Evolutionary conservation across 805 yeast genomes (phyloP).

Genomic region (Barnettozyma pratensis): DNA sequence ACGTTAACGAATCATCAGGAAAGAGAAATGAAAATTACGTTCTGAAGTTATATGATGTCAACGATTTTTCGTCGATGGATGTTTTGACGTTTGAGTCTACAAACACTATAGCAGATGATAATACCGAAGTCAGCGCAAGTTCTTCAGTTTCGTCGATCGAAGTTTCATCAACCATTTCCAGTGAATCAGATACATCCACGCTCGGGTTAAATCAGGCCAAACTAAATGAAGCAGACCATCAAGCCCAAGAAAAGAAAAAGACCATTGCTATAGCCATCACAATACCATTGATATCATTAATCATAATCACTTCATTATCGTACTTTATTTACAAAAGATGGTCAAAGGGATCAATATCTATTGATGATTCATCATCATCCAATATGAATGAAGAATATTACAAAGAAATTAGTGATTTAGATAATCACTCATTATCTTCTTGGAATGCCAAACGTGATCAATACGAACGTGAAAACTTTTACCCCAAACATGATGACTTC

Average conservation of each 20-base stretch:
- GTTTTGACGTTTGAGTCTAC: background rate
- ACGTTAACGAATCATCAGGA: constrained; percentile 23
- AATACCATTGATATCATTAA: constrained; percentile 15
- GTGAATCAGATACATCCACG: background rate
- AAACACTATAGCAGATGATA: background rate
- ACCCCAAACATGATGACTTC: background rate
- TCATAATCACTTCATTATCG: constrained; percentile 9
- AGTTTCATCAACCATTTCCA: background rate
- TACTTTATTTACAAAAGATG: constrained; percentile 14
- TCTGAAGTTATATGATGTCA: constrained; percentile 38
- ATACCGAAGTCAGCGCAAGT: background rate
- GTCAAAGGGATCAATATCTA: background rate
- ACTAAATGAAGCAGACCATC: background rate
- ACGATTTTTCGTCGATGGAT: constrained; percentile 30
- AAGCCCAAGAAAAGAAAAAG: background rate
- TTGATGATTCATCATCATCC: constrained; percentile 6
- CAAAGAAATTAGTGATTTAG: constrained; percentile 18
- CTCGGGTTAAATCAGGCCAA: background rate
- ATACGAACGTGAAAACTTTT: constrained; percentile 8
- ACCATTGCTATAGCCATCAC: constrained; percentile 22
- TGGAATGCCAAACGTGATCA: constrained; percentile 24
- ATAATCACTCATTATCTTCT: constrained; percentile 21
- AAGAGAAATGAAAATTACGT: constrained; percentile 25
- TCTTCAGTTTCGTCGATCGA: background rate
- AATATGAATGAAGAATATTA: constrained; percentile 13